A percentile compares a stretch with the other conserved stretches of the same genome.
phyloP scores from a whole-genome alignment of 352 stramenopile species.

The Phytopythium vexans region DNA sequence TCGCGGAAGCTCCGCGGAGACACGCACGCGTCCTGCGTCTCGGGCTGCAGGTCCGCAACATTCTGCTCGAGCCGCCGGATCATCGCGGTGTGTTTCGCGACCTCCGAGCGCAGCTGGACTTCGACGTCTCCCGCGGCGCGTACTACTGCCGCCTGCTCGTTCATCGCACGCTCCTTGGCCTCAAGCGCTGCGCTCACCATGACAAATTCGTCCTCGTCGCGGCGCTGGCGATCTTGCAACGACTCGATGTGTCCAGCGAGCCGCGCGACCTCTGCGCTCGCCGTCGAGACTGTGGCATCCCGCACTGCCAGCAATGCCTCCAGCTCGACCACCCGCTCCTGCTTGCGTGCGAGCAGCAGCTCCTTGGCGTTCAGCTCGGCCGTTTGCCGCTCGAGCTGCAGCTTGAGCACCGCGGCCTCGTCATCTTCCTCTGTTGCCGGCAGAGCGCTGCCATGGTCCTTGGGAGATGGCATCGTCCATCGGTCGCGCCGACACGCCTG shows the following conservation, averaged over 20 bases:
- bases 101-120: slow-evolving; percentile 35
- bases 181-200: slow-evolving; percentile 56
- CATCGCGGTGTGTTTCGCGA: slow-evolving; percentile 31
- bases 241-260: slow-evolving; percentile 21
- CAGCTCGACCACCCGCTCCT: slow-evolving; percentile 60
- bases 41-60: slow-evolving; percentile 28
- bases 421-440: slow-evolving; percentile 18
- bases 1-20: slow-evolving; percentile 72
- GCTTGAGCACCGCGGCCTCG: slow-evolving; percentile 32
- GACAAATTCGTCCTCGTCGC: slow-evolving; percentile 67
- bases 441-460: too few species aligned
- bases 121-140: slow-evolving; percentile 19
- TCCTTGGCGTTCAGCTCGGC: slow-evolving; percentile 71
- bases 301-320: slow-evolving; percentile 36
- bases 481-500: too few species aligned
- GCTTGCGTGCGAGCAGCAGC: slow-evolving; percentile 52
- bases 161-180: slow-evolving; percentile 44
- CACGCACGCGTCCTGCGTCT: slow-evolving; percentile 54
- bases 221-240: slow-evolving; percentile 43
- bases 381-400: slow-evolving; percentile 50
- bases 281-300: slow-evolving; percentile 7
- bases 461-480: too few species aligned
- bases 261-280: slow-evolving; percentile 10
- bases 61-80: slow-evolving; percentile 48
- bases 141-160: slow-evolving; percentile 34